Evolutionary conservation across 257 asterid species (phyloP).

Genomic region (Solanum bulbocastanum): DNA sequence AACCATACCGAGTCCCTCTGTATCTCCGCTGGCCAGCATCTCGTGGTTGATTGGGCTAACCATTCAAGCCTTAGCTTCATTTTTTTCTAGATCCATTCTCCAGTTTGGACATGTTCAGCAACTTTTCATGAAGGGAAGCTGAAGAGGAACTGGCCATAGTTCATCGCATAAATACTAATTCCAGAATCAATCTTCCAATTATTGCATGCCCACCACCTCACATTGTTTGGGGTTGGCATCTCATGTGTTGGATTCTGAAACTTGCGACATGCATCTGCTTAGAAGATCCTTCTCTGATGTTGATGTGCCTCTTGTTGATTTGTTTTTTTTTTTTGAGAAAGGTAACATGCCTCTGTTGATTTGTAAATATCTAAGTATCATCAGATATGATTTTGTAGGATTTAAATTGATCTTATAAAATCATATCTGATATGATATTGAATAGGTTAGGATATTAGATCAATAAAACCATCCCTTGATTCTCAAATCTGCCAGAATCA

Average conservation of each 20-base stretch:
- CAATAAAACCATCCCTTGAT: too few species aligned
- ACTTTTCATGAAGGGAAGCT: not conserved
- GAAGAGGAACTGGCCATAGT: not conserved
- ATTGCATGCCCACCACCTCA: not conserved
- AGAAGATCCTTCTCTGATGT: not conserved
- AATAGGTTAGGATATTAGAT: too few species aligned
- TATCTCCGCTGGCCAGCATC: not conserved
- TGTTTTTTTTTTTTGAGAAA: too few species aligned
- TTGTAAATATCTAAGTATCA: too few species aligned
- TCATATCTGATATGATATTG: too few species aligned
- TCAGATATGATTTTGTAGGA: too few species aligned
- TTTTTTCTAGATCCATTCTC: not conserved
- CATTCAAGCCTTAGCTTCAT: not conserved
- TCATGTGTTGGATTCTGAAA: not conserved
- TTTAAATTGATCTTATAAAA: too few species aligned
- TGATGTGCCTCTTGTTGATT: not conserved
- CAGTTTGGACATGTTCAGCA: not conserved
- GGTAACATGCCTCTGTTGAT: too few species aligned
- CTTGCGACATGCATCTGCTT: not conserved
- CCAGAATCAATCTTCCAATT: not conserved
- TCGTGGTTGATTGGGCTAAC: not conserved
- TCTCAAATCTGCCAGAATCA: too few species aligned
- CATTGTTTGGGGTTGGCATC: not conserved
- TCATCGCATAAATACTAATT: not conserved
- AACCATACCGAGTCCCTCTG: not conserved